Base-by-base conservation (phyloP, 2,329 filamentous ascomycete species). In the Clonostachys byssicola region DNA sequence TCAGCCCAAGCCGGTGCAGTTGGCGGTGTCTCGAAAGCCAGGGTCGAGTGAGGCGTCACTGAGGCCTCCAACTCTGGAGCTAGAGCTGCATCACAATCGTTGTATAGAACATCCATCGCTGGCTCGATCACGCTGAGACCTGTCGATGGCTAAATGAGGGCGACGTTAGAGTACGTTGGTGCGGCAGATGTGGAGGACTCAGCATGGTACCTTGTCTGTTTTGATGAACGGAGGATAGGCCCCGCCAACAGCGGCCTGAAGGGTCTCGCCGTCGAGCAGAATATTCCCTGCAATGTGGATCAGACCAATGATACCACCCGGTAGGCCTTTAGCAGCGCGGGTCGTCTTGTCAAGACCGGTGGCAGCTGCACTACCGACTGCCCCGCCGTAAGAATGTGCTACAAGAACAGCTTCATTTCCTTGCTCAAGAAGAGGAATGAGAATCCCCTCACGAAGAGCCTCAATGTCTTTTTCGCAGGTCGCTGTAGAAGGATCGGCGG, bases 301-400 rank as follows among this genome's bases (percentile, higher is more conserved):
- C 7, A 75, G 54, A 5, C 72, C 74, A 36, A 74, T 62, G 5
- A 74, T 70, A 44, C 61, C 57, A 30, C 72, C 72, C 8, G 49
- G 39, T 6, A 38, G 44, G 13, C 42, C 42, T 38, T 34, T 40
- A 5, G 38, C 44, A 16, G 56, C 48, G 33, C 49, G 46, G 43
- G 33, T 9, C 8, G n/a, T 16, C 34, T 53, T 47, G 1, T 71
- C 57, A 44, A 77, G 60, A 7, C 64, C 71, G 49, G 69, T 71
- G 54, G 76, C 58, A 3, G 72, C 71, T 51, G 72, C 75, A 51
- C 60, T 62, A 40, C 68, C 73, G 2, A 74, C 68, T 40, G 69
- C 61, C 18, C 74, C 73, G 33, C 74, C 74, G 47, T 75, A 78
- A 0, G 73, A 76, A 56, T 78, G 74, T 2, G 63, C 66, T 4